Base-by-base conservation (phyloP, 345 rosid genomes). In the Erodium maritimum region DNA sequence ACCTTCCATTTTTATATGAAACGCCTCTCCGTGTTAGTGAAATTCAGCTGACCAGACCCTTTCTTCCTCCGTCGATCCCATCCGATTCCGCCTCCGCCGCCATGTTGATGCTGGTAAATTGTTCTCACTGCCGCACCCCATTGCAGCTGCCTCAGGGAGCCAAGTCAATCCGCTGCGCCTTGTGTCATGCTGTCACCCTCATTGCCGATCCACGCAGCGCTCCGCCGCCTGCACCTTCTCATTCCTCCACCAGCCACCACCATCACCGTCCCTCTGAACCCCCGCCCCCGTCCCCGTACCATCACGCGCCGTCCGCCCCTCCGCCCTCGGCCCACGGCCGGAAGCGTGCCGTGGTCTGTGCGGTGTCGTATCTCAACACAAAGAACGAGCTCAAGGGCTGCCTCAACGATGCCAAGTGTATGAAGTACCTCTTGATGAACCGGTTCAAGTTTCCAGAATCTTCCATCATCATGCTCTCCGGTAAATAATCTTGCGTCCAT, bases 341-440 rank as follows among this genome's bases (percentile, higher is more conserved):
- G 54, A 91, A 84, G 81, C 80, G 90, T 12, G 97, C 97, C 11
- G 80, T 91, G 62, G 81, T 91, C 17, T 77, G 88, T 10, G 96
- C 88, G 33, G 70, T 91, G 1, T 69, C 91, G 19, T 91, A 88
- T 57, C 79, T 58, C 80, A 37, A 75, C 48, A 65, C 91, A 4
- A 20, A 21, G 12, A 37, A 75, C 54, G 91, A 91, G 71, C 81
- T 91, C 21, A 86, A 84, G 64, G 97, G 97, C 12, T 88, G 97
- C 68, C 50, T 88, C 46, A 88, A 88, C 62, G 95, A 91, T 57
- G 93, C 90, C 42, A 86, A 61, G 17, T 91, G 88, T 67, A 91
- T 91, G 91, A 88, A 91, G 77, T 88, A 68, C 75, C 61, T 91
- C 87, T 51, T 91, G 82, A 67, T 84, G 64, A 82, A 81, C 45